Percentiles rank a stretch among this genome's conserved stretches.
phyloP scores from a whole-genome alignment of 2,329 filamentous ascomycete genomes.

The Xylariomycetidae sp. region DNA sequence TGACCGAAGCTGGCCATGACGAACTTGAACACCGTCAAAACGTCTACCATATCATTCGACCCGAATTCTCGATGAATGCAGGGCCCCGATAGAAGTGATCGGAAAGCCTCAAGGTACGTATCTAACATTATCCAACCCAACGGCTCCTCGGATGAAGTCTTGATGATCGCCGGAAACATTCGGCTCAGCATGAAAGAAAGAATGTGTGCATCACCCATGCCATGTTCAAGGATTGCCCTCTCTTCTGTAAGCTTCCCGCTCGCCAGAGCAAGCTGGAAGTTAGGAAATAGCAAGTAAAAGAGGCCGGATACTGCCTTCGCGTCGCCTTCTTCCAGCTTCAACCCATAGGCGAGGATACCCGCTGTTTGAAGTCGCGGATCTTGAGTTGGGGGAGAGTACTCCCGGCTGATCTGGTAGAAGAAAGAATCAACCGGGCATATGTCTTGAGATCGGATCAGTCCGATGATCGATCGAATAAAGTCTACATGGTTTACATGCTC shows the following conservation, averaged over 20 bases:
- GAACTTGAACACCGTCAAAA: slow-evolving; percentile 29
- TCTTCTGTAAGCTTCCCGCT: slow-evolving; percentile 45
- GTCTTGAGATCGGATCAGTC: slow-evolving; percentile 51
- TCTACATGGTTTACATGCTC: slow-evolving; percentile 44
- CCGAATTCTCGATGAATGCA: slow-evolving; percentile 33
- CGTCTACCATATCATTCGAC: slow-evolving; percentile 26
- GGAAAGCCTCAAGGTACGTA: slow-evolving; percentile 43
- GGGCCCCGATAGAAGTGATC: slow-evolving; percentile 28
- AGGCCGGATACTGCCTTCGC: slow-evolving; percentile 41
- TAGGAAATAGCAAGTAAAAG: slow-evolving; percentile 54
- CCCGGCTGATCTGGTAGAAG: slow-evolving; percentile 51
- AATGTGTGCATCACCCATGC: slow-evolving; percentile 43
- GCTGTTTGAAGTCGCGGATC: slow-evolving; percentile 55
- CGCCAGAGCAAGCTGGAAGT: slow-evolving; percentile 50
- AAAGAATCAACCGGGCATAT: slow-evolving; percentile 51
- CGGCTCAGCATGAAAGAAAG: slow-evolving; percentile 43
- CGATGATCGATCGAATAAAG: slow-evolving; percentile 49
- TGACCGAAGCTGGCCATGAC: slow-evolving; percentile 24
- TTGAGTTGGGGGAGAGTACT: slow-evolving; percentile 50
- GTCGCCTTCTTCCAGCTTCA: slow-evolving; percentile 50
- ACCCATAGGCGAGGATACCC: slow-evolving; percentile 50
- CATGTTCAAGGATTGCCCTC: slow-evolving; percentile 38
- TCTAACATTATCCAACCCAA: slow-evolving; percentile 45
- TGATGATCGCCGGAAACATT: slow-evolving; percentile 52
- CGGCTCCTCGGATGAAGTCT: slow-evolving; percentile 28